phyloP scores from a whole-genome alignment of 2,329 filamentous ascomycete genomes.

The Aspergillus niger region DNA sequence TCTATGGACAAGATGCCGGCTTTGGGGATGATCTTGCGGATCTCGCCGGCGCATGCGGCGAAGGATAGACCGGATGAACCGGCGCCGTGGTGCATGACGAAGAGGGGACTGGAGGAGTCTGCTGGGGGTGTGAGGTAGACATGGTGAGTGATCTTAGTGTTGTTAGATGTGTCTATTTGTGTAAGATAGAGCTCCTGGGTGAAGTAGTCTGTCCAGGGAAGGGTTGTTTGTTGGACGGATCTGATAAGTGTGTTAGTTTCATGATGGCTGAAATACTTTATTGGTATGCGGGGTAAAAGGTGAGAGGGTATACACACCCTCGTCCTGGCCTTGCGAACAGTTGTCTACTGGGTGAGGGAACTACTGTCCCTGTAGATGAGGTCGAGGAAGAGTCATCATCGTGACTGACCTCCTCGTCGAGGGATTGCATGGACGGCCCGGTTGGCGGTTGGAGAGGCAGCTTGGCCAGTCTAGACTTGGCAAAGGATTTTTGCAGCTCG shows the following conservation, averaged over 20 bases:
- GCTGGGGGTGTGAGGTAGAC: slow-evolving; percentile 81
- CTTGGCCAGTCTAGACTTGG: slow-evolving; percentile 70
- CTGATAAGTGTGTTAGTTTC: slow-evolving; percentile 5
- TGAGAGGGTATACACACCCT: slow-evolving; percentile 53
- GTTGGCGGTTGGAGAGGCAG: slow-evolving; percentile 59
- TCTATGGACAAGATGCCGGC: slow-evolving; percentile 85
- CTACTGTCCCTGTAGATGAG: slow-evolving; percentile 89
- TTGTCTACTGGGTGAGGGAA: slow-evolving; percentile 72
- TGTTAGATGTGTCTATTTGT: slow-evolving; percentile 35
- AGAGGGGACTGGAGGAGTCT: slow-evolving; percentile 69
- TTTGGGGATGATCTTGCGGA: slow-evolving; percentile 73
- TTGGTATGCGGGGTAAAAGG: too few relatives aligned
- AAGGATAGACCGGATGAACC: slow-evolving; percentile 93
- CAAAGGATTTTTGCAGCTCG: slow-evolving; percentile 76
- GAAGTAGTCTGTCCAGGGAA: slow-evolving; percentile 89
- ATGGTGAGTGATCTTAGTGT: slow-evolving; percentile 67
- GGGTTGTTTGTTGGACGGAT: slow-evolving; percentile 58
- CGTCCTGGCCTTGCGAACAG: slow-evolving; percentile 67
- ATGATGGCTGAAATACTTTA: background rate
- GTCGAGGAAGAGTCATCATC: slow-evolving; percentile 80
- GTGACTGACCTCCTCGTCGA: slow-evolving; percentile 25
- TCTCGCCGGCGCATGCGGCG: slow-evolving; percentile 74
- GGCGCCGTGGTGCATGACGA: slow-evolving; percentile 92
- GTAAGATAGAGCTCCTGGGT: slow-evolving; percentile 77
- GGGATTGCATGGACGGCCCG: slow-evolving; percentile 43